phyloP scores from a whole-genome alignment of 768 basidiomycete species.

The Lentinula edodes region DNA sequence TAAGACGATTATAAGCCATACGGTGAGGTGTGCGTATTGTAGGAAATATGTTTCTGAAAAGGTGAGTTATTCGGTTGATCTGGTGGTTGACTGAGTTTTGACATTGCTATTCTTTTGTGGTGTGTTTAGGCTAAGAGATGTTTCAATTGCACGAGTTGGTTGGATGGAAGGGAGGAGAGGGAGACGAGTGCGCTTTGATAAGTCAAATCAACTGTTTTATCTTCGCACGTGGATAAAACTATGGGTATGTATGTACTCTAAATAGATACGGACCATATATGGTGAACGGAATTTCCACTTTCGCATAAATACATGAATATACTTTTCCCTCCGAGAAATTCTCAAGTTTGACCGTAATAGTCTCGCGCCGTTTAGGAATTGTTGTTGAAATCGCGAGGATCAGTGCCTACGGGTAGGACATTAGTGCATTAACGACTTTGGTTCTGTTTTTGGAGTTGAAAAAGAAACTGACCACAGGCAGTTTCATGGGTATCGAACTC shows the following conservation, averaged over 20 bases:
- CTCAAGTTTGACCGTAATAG: not conserved
- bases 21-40: constrained; percentile 34
- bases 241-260: too few relatives aligned
- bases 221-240: too few relatives aligned
- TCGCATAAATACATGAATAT: too few relatives aligned
- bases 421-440: not conserved
- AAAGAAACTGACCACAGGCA: constrained; percentile 6
- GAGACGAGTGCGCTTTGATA: not conserved
- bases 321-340: not conserved
- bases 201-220: too few relatives aligned
- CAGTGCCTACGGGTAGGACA: not conserved
- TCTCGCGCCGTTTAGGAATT: not conserved
- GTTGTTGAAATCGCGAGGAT: constrained; percentile 5
- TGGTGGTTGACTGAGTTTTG: too few relatives aligned
- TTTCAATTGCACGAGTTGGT: constrained; percentile 38
- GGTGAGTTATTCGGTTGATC: constrained; percentile 18
- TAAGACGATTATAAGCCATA: constrained; percentile 36
- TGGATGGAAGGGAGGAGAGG: constrained; percentile 35
- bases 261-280: too few relatives aligned
- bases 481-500: constrained; percentile 8
- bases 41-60: constrained; percentile 36
- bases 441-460: not conserved
- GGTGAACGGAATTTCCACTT: too few relatives aligned
- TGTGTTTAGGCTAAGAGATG: constrained; percentile 27
- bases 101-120: too few relatives aligned